phyloP scores from a whole-genome alignment of 352 stramenopile species.

The Aphanomyces cochlioides region DNA sequence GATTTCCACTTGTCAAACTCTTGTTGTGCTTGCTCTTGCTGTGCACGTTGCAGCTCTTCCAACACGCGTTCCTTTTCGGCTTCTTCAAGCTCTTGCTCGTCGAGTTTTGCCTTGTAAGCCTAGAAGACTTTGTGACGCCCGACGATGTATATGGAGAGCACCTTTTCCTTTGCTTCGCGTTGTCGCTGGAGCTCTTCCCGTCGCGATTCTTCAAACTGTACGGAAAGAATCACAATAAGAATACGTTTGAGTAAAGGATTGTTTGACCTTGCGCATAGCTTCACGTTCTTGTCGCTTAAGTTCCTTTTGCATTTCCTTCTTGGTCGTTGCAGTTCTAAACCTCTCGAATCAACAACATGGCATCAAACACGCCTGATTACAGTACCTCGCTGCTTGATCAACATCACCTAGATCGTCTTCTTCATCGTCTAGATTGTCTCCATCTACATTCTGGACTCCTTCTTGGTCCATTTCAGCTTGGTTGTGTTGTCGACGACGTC shows the following conservation, averaged over 20 bases:
- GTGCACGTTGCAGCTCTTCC: conserved; percentile 38
- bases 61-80: conserved; percentile 48
- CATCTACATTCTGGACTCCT: too few species aligned
- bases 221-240: too few species aligned
- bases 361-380: too few species aligned
- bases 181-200: conserved; percentile 56
- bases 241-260: too few species aligned
- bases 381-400: too few species aligned
- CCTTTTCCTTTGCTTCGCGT: conserved; percentile 54
- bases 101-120: not conserved
- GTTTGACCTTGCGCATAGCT: conserved; percentile 53
- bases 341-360: too few species aligned
- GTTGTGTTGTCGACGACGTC: not conserved
- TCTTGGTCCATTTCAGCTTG: too few species aligned
- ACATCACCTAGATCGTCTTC: too few species aligned
- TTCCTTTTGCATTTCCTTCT: conserved; percentile 77
- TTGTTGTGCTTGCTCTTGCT: conserved; percentile 61
- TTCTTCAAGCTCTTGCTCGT: conserved; percentile 48
- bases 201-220: conserved; percentile 65
- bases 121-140: not conserved
- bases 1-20: conserved; percentile 77
- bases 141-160: not conserved
- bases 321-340: conserved; percentile 44
- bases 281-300: conserved; percentile 71
- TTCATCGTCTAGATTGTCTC: not conserved